Conservation (phyloP, 768 basidiomycete species). For the Crucibulum laeve region DNA sequence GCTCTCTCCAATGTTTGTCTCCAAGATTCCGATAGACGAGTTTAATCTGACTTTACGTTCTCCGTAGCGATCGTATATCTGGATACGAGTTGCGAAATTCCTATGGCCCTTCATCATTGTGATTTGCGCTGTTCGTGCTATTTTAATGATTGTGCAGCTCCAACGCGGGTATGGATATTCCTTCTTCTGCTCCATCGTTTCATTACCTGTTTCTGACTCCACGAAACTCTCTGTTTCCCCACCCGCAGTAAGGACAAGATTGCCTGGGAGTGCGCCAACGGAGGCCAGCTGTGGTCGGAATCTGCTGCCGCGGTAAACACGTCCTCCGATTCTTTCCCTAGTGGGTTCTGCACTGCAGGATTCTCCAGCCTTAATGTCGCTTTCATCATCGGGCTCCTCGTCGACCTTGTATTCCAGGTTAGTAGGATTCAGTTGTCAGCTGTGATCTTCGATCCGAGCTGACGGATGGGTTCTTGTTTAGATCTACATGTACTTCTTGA, state of each 20-base stretch:
- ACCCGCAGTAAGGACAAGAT: constrained; percentile 58
- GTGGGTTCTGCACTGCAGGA: constrained; percentile 54
- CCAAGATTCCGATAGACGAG: background rate
- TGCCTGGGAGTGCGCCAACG: constrained; percentile 69
- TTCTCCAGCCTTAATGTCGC: constrained; percentile 57
- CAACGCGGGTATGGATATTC: constrained; percentile 54
- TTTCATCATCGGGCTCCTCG: constrained; percentile 60
- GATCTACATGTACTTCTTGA: constrained; percentile 76
- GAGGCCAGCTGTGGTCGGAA: constrained; percentile 56
- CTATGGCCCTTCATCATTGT: constrained; percentile 71
- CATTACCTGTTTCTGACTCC: too few species aligned
- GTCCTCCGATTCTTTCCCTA: constrained; percentile 41
- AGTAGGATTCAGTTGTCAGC: constrained; percentile 10
- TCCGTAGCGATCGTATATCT: constrained; percentile 63
- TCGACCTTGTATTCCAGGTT: constrained; percentile 69
- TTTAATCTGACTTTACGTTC: constrained; percentile 7
- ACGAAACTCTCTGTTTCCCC: constrained; percentile 11
- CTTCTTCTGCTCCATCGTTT: constrained; percentile 12
- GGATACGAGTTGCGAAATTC: constrained; percentile 59
- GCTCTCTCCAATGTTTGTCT: constrained; percentile 61
- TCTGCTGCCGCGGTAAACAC: constrained; percentile 36
- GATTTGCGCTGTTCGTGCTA: constrained; percentile 57
- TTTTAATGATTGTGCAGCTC: constrained; percentile 71
- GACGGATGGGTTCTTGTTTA: constrained; percentile 24
- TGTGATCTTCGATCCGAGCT: constrained; percentile 3